These are phyloP conservation scores for Herpetomonas samuelpessoai DNA, from an alignment of 208 protist species.

Conservation along the genomic window DNA sequence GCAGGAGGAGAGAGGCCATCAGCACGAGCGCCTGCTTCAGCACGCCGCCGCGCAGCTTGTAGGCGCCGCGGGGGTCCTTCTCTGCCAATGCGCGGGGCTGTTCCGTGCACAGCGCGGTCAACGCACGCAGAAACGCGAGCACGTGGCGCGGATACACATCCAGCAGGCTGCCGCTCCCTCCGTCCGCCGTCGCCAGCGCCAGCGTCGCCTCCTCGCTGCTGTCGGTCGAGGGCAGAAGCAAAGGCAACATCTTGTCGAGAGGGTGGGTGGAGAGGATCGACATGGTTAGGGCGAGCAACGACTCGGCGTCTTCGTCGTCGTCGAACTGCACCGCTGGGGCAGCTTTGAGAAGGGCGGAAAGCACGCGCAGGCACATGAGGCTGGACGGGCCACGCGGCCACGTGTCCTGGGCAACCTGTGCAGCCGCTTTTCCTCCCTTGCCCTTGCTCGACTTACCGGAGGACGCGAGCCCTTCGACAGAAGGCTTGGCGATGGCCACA, in stretches of 20 bases:
- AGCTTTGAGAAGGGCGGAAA: conserved; percentile 40
- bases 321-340: conserved; percentile 48
- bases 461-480: neutral
- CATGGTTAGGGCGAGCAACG: conserved; percentile 44
- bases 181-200: conserved; percentile 20
- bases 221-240: conserved; percentile 27
- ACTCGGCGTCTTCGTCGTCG: conserved; percentile 45
- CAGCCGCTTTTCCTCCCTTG: neutral
- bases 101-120: conserved; percentile 59
- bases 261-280: conserved; percentile 45
- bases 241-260: conserved; percentile 35
- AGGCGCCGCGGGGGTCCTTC: conserved; percentile 36
- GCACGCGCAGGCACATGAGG: conserved; percentile 33
- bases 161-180: conserved; percentile 19
- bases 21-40: conserved; percentile 68
- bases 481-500: conserved; percentile 8
- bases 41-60: conserved; percentile 30
- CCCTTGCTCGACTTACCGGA: neutral
- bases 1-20: conserved; percentile 69
- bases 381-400: conserved; percentile 25
- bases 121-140: conserved; percentile 35
- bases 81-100: conserved; percentile 59
- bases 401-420: neutral
- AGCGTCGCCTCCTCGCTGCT: conserved; percentile 14
- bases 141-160: conserved; percentile 21